These are phyloP conservation scores for Oryza brachyantha DNA, from an alignment of 176 grass and related monocot species.

Conservation along the genomic window DNA sequence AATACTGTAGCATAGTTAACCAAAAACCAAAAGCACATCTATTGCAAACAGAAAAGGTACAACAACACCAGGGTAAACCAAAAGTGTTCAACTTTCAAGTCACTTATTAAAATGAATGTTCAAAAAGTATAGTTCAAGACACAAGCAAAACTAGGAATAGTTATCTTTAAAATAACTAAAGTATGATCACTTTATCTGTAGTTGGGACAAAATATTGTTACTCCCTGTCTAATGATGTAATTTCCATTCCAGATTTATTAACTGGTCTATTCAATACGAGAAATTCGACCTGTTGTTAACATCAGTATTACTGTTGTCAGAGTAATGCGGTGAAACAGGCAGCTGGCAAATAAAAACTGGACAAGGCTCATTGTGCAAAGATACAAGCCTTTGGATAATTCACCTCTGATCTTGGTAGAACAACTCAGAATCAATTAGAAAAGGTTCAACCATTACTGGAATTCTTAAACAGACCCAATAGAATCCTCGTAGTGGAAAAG, in stretches of 20 bases:
- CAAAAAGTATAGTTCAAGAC: conserved; percentile 9
- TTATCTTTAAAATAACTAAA: neutral
- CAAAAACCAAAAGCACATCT: neutral
- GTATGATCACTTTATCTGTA: neutral
- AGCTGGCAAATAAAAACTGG: neutral
- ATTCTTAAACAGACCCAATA: neutral
- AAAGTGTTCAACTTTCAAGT: conserved; percentile 21
- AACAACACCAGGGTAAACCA: neutral
- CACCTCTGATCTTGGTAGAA: neutral
- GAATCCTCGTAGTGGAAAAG: neutral
- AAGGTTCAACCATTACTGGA: neutral
- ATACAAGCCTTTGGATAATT: neutral
- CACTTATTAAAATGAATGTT: conserved; percentile 2
- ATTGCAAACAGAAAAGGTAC: neutral
- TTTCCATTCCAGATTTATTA: neutral
- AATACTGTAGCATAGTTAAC: neutral
- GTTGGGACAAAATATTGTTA: too few relatives aligned
- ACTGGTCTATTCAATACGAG: neutral
- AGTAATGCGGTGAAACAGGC: neutral
- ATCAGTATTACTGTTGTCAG: neutral
- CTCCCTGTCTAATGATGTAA: neutral
- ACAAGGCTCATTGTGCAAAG: neutral
- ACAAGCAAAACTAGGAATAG: neutral
- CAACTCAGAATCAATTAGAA: neutral
- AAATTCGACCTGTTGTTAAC: neutral